Evolutionary conservation across 2,329 filamentous ascomycete genomes (phyloP), one percentile per base, ranked within the genome.

Genomic region (Spiromastix sp.): DNA sequence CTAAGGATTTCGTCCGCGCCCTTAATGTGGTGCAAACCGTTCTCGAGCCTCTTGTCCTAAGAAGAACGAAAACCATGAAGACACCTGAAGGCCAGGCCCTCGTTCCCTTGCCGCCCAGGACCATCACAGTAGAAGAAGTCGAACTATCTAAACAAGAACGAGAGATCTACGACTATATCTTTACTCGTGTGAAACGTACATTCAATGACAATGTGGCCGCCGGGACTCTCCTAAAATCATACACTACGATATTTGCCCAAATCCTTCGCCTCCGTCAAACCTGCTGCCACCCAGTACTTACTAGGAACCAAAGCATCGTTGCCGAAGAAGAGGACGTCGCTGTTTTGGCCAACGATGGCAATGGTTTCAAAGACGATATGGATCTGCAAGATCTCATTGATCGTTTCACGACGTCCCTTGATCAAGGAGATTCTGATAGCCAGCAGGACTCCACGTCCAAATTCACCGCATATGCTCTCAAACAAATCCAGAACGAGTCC

Each of bases 21-120:
- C 68, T 98, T 5, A 91, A 96, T 53, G 91, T 98, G 2, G 91
- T 98, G 2, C 91, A 98, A 55, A 98, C 89, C 0, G 89, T 98
- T 0, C 64, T 98, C 4, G 91, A 98, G 54, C 91, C 91, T 5
- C 65, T 98, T n/a, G 91, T 98, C 6, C 77, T 98, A 58, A 76
- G 91, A 29, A 75, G 91, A 41, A 98, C 91, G 0, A 98, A 98
- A 56, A 87, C 94, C 43, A 98, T 98, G 91, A 93, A 85, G 60
- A 96, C 86, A 0, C 89, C 91, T 0, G 77, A 82, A 35, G 91
- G 91, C 7, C 70, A 82, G 51, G 75, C 79, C 5, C 57, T 98
- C 3, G 89, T 98, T 1, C 77, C 82, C 0, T 63, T 98, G 5
- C 91, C 91, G 2, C 72, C 78, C 1, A 85, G 86, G 47, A 78